phyloP scores from a whole-genome alignment of 2,329 filamentous ascomycete species.

The Blastomyces silverae region DNA sequence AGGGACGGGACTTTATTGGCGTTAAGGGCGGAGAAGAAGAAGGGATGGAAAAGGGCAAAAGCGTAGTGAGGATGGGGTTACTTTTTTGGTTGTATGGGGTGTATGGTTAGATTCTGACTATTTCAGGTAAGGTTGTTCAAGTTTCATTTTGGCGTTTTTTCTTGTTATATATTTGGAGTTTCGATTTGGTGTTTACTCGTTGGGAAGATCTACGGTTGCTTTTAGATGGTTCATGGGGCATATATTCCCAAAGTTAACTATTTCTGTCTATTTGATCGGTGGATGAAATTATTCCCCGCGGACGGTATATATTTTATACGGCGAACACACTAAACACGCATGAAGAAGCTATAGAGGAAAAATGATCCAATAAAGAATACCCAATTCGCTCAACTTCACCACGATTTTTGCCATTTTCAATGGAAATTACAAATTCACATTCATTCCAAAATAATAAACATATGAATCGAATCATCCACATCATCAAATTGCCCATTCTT shows the following conservation, averaged over 20 bases:
- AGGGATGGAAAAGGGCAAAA: constrained; percentile 43
- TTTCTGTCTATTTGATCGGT: neutral
- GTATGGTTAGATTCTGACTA: neutral
- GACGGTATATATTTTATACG: neutral
- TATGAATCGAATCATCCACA: neutral
- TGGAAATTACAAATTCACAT: no score
- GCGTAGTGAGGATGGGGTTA: neutral
- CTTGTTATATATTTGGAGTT: neutral
- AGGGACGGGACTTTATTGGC: constrained; percentile 50
- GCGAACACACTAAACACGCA: neutral
- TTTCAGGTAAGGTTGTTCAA: neutral
- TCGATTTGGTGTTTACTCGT: neutral
- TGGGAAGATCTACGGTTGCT: neutral
- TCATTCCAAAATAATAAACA: neutral
- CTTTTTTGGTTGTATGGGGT: neutral
- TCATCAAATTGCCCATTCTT: neutral
- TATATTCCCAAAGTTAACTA: neutral
- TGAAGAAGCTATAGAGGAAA: neutral
- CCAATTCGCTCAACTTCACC: neutral
- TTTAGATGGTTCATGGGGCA: neutral
- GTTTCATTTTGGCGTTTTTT: neutral
- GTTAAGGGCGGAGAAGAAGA: constrained; percentile 50
- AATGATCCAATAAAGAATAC: neutral
- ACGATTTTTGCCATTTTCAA: no score
- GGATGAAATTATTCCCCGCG: neutral